phyloP scores from a whole-genome alignment of 2,329 filamentous ascomycete genomes.

The Pseudogymnoascus sp. region DNA sequence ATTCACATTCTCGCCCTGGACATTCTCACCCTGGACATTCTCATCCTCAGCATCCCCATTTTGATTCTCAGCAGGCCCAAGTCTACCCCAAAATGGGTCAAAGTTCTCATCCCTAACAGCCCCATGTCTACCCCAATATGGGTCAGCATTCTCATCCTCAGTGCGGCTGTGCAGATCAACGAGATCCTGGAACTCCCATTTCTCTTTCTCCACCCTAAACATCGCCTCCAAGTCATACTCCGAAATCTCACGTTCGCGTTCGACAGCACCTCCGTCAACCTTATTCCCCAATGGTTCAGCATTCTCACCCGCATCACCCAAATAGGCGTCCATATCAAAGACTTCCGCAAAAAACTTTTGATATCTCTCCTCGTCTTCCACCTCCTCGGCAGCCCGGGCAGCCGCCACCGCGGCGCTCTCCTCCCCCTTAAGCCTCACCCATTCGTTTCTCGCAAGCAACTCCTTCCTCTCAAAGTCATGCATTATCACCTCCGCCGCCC shows the following conservation, averaged over 20 bases:
- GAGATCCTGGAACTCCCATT: background rate
- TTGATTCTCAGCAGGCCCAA: too few species aligned
- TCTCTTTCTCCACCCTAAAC: background rate
- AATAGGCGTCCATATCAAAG: too few species aligned
- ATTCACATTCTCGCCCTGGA: background rate
- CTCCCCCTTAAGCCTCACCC: background rate
- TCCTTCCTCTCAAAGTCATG: background rate
- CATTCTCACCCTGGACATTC: background rate
- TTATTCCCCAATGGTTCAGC: too few species aligned
- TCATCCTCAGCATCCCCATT: too few species aligned
- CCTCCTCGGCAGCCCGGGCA: too few species aligned
- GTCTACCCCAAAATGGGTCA: too few species aligned
- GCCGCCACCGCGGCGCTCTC: too few species aligned
- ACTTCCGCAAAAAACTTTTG: too few species aligned
- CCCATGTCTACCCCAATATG: background rate
- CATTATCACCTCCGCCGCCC: background rate
- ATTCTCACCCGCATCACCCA: background rate
- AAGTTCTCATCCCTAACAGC: too few species aligned
- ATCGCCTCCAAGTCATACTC: background rate
- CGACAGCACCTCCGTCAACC: too few species aligned
- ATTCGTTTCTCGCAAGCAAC: background rate
- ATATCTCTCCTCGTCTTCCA: background rate
- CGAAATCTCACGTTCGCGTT: too few species aligned
- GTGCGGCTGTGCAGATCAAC: too few species aligned
- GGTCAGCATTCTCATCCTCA: background rate